Evolutionary conservation across 2,329 filamentous ascomycete species (phyloP), one percentile per base, ranked within the genome.

Genomic region (Phialophora tarda): DNA sequence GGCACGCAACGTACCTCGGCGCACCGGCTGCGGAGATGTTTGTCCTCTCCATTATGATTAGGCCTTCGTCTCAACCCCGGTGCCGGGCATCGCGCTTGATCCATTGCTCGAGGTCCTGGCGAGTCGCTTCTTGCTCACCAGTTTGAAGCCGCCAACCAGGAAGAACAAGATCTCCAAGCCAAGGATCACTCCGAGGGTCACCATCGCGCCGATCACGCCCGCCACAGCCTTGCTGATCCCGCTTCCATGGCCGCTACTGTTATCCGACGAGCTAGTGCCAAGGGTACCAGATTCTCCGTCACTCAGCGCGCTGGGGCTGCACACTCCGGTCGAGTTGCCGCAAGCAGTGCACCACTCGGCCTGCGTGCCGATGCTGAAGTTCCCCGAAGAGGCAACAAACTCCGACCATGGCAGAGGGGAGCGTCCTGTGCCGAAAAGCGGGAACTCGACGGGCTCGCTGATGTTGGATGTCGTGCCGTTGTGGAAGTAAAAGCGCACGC

Each of bases 151-250:
- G 69, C 83, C 85, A 7, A 85, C 62, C 51, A 88, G 68, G 76
- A 89, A 73, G 59, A 85, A 76, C 23, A 87, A 70, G 1, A 79
- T 82, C 70, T 85, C 84, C 11, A 86, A 62, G 0, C 84, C 86
- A 51, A 89, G 72, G n/a, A 90, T 80, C 54, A 89, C 86, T 26
- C 82, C 88, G 47, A 91, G 75, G 0, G 88, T 89, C 21, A 90
- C 87, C 82, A 90, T 85, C 0, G 88, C 88, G 41, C 88, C 88
- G 74, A 96, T 93, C 4, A 94, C 91, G 59, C 92, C 92, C 0
- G 91, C 92, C n/a, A 93, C 87, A 5, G 86, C 84, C 44, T 83
- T 86, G 59, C 89, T 90, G 30, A 96, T 82, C 8, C 85, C 84
- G 59, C 78, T 76, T 23, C 73, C 56, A 21, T 59, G 57, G 3